Conservation (phyloP, 495 filamentous ascomycete species). For the Daldinia concentrica region DNA sequence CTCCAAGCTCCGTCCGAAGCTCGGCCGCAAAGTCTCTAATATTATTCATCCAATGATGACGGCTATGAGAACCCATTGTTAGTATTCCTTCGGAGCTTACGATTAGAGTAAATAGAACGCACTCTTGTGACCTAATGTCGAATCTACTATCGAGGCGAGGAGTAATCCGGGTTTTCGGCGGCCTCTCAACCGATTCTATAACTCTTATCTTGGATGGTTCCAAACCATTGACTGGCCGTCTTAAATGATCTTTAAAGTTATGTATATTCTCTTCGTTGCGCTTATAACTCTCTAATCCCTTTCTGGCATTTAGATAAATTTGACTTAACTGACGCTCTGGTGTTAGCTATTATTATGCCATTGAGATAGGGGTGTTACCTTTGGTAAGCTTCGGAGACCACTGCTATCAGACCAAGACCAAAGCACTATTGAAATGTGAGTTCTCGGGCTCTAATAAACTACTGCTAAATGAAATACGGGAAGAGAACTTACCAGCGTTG, state of each 20-base stretch:
- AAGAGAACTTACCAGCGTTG: constrained; percentile 33
- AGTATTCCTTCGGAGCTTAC: not conserved
- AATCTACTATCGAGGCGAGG: constrained; percentile 26
- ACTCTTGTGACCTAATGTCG: constrained; percentile 36
- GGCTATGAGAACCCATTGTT: constrained; percentile 4
- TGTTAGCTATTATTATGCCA: not conserved
- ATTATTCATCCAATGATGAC: constrained; percentile 44
- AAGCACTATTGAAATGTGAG: constrained; percentile 5
- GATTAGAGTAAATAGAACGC: not conserved
- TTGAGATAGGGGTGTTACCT: constrained; percentile 1
- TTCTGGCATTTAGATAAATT: constrained; percentile 17
- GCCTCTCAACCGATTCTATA: constrained; percentile 16
- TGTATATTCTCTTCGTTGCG: constrained; percentile 13
- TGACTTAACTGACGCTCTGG: constrained; percentile 5
- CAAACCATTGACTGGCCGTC: constrained; percentile 5
- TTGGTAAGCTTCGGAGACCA: constrained; percentile 21
- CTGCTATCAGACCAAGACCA: constrained; percentile 24
- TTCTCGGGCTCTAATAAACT: constrained; percentile 10
- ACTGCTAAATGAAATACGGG: constrained; percentile 37
- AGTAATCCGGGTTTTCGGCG: constrained; percentile 10
- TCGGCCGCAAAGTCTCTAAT: constrained; percentile 38
- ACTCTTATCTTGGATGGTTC: constrained; percentile 11
- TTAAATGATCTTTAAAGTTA: constrained; percentile 18
- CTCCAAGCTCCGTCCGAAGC: constrained; percentile 22
- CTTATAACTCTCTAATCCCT: constrained; percentile 19